Base-by-base conservation (phyloP, 1,284 basidiomycete species). In the Ganoderma lingzhi region DNA sequence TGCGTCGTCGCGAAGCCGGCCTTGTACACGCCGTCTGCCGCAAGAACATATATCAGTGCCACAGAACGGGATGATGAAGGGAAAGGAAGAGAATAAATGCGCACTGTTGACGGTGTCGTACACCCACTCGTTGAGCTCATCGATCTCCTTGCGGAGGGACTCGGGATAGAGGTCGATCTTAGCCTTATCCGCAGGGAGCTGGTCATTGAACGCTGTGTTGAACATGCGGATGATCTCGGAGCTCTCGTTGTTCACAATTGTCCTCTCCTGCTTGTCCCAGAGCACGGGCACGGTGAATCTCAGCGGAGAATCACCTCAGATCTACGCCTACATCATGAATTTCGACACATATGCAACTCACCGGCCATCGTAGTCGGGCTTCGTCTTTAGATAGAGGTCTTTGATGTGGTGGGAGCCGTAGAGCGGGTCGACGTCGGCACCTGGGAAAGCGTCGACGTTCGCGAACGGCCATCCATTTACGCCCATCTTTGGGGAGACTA, bases 211-310 rank as follows among this genome's bases (percentile, higher is more conserved):
- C 9, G 87, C 92, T 9, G 86, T 85, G 81, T 98, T 98, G 82
- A 98, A 88, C 59, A 96, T 94, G 65, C 97, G 91, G 76, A 99
- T 96, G 77, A 99, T 96, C 82, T 98, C 96, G 0, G 93, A 91
- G 73, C 92, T 94, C 80, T 98, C 96, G 80, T 98, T 99, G 84
- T 95, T 98, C 67, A 99, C 98, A 74, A 99, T 94, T 45, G 94
- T 96, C 68, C 92, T 82, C 51, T 81, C 84, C 82, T 98, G 94
- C 84, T 92, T 97, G 84, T 99, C 98, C 95, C 96, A 99, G 1
- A 99, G 84, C 62, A 97, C 84, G n/a, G 97, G 97, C 2, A 97
- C 95, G 4, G 96, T 95, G 84, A 94, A 96, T 0, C 73, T 69
- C 6, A 12, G n/a, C 2, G 6, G 5, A 32, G 3, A 41, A 3